Conservation (phyloP, 116 monocot genomes). For the Phalaenopsis hybrid region DNA sequence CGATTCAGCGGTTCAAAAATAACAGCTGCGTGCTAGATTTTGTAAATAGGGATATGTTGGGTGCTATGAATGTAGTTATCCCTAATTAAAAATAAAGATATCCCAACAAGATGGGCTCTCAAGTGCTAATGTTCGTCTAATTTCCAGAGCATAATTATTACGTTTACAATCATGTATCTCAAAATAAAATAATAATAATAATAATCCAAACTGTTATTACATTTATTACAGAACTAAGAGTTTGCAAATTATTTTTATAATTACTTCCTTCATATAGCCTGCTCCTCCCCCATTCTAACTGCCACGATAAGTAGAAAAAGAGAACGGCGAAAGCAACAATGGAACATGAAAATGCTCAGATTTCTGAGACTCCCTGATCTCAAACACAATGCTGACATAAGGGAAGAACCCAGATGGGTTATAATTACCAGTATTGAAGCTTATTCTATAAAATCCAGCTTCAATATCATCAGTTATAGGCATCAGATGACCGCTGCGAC, state of each 20-base stretch:
- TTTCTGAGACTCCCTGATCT: conserved; percentile 68
- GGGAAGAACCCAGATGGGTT: conserved; percentile 74
- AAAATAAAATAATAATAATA: not conserved
- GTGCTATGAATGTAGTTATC: too few species aligned
- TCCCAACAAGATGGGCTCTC: too few species aligned
- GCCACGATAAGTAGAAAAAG: conserved; percentile 78
- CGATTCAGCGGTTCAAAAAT: too few species aligned
- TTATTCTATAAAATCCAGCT: conserved; percentile 67
- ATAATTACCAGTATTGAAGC: conserved; percentile 72
- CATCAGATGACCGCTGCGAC: conserved; percentile 70
- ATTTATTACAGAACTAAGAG: not conserved
- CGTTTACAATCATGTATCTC: not conserved
- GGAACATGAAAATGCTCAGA: conserved; percentile 96
- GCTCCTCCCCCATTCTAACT: conserved; percentile 25
- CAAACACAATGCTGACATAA: conserved; percentile 74
- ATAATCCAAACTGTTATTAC: not conserved
- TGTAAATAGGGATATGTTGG: too few species aligned
- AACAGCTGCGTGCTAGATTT: too few species aligned
- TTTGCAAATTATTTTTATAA: not conserved
- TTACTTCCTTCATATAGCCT: not conserved
- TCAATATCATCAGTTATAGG: conserved; percentile 34
- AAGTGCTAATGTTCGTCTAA: too few species aligned
- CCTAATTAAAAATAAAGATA: too few species aligned
- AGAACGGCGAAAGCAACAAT: conserved; percentile 78
- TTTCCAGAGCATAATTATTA: not conserved